A percentile compares a stretch with the other conserved stretches of the same genome.
phyloP scores from a whole-genome alignment of 202 grass and related monocot genomes.

The Panicum virgatum region DNA sequence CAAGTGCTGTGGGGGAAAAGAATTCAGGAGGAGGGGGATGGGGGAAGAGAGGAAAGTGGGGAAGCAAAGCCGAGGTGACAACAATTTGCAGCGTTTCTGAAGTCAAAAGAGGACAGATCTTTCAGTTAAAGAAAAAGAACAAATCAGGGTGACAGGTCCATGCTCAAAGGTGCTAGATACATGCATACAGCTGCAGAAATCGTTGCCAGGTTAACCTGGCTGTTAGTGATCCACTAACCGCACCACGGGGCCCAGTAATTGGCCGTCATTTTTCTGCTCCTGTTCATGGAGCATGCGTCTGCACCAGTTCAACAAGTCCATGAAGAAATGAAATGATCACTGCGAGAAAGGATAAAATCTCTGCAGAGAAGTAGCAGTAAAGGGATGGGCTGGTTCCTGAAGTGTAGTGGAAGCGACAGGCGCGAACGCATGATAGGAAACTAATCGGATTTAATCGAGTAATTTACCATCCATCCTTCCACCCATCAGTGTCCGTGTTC shows the following conservation, averaged over 20 bases:
- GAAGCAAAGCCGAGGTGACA: conserved; percentile 31
- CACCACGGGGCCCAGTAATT: background rate
- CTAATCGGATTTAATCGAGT: background rate
- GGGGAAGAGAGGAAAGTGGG: background rate
- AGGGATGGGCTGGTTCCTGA: background rate
- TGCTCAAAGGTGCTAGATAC: conserved; percentile 18
- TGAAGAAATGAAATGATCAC: background rate
- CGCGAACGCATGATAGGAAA: background rate
- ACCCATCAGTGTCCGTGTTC: background rate
- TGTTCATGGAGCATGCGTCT: background rate
- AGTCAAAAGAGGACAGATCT: conserved; percentile 34
- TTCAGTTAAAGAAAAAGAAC: background rate
- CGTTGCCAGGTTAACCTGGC: background rate
- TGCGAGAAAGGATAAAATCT: background rate
- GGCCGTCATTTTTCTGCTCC: background rate
- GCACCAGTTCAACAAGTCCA: background rate
- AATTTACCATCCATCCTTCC: conserved; percentile 20
- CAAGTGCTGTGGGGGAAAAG: background rate
- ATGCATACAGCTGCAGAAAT: background rate
- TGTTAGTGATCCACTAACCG: conserved; percentile 14
- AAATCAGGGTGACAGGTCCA: conserved; percentile 11
- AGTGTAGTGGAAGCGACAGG: conserved; percentile 33
- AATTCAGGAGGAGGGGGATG: background rate
- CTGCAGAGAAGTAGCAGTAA: too few species aligned
- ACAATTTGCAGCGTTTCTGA: background rate